Base-by-base conservation (phyloP, 1,284 basidiomycete genomes). In the Leucoagaricus sp. region DNA sequence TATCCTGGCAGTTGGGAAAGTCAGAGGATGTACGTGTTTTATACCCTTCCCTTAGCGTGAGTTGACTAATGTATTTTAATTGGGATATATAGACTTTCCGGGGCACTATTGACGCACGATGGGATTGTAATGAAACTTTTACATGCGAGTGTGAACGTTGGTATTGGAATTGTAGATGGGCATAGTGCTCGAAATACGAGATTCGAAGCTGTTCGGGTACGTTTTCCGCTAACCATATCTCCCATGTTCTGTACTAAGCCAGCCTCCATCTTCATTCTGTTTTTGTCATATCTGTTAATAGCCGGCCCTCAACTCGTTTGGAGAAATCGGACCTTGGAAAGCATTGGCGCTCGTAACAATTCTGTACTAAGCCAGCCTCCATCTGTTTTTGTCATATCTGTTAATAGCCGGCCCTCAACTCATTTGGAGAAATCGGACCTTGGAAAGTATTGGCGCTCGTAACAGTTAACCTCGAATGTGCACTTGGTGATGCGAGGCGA, bases 121-220 rank as follows among this genome's bases (percentile, higher is more conserved):
- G 84, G 76, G 7, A 74, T 81, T 0, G 69, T 87, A 2, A 74
- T 77, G 1, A 73, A 72, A 41, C 72, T 91, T 12, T 66, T 81
- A 15, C 67, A 72, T 3, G 77, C 82, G 33, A 82, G 83, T 38
- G 82, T 91, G 25, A 83, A 76, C 12, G 84, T 90, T 19, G 89
- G 79, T 0, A 66, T 91, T 19, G 86, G 85, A n/a, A 75, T 83
- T 38, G 63, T 60, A n/a, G 75, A 80, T 49, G 75, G 73, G 26
- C 86, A 79, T 76, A 70, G 73, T 63, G 84, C 83, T 0, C 70
- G 82, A 9, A 85, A 86, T 55, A 76, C 82, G 0, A 73, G 86
- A 8, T 86, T 86, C 65, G 87, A 89, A 59, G 73, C 82, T 36
- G 84, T 77, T 28, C 86, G 84, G 85, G 82, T 83, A 59, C 45